Conservation (phyloP, 164 flowering plant species). For the Tetrastigma voinierianum region DNA sequence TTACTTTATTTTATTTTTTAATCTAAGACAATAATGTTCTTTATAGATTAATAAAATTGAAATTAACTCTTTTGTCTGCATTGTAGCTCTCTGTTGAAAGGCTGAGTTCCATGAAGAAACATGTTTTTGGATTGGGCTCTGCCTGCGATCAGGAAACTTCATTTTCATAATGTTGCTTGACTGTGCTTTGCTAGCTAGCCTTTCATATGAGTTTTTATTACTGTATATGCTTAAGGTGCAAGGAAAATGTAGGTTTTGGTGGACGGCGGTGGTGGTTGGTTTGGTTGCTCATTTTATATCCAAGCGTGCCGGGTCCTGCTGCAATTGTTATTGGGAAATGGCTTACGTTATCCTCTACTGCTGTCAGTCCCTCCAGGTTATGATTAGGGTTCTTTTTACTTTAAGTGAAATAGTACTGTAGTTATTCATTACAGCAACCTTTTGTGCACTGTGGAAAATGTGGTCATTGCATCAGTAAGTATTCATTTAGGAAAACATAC, state of each 20-base stretch:
- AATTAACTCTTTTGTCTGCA: conserved; percentile 8
- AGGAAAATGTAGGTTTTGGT: conserved; percentile 66
- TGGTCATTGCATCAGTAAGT: not conserved
- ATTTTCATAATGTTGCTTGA: not conserved
- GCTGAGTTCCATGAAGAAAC: conserved; percentile 99
- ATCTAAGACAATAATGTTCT: not conserved
- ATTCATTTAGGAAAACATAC: too few relatives aligned
- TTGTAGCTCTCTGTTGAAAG: conserved; percentile 99
- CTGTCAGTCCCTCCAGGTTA: conserved; percentile 98
- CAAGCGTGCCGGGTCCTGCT: conserved; percentile 81
- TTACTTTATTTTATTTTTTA: not conserved
- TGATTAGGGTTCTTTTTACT: not conserved
- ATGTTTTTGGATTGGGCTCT: conserved; percentile 97
- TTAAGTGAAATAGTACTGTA: not conserved
- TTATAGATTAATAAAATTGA: not conserved
- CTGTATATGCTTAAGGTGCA: not conserved
- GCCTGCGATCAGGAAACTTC: conserved; percentile 61
- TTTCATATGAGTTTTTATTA: conserved; percentile 9
- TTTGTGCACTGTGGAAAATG: not conserved
- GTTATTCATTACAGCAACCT: not conserved
- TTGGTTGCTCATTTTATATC: conserved; percentile 71
- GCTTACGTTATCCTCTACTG: conserved; percentile 98
- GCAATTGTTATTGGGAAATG: conserved; percentile 98
- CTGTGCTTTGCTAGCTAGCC: not conserved
- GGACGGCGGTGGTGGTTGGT: conserved; percentile 85